Percentiles rank a stretch among this genome's conserved stretches.
Evolutionary conservation across 1,139 yeast genomes (phyloP).

Genomic region (Candida glucosophila): DNA sequence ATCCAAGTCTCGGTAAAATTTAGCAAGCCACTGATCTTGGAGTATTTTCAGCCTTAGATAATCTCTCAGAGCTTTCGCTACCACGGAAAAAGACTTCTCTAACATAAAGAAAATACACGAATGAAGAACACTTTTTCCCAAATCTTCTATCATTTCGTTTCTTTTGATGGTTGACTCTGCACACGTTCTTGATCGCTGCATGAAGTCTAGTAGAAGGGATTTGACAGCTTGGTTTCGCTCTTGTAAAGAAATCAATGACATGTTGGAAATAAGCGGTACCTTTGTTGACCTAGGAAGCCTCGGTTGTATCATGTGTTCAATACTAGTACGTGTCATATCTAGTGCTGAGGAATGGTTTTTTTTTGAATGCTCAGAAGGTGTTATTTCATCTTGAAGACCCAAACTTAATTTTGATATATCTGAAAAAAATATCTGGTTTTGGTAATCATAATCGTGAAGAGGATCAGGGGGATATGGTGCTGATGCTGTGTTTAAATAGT

Average conservation of each 20-base stretch:
- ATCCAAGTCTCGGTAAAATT: slow-evolving; percentile 44
- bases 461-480: neutral
- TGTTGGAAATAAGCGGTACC: slow-evolving; percentile 1
- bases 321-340: slow-evolving; percentile 32
- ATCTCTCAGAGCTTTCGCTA: slow-evolving; percentile 36
- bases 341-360: slow-evolving; percentile 19
- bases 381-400: slow-evolving; percentile 26
- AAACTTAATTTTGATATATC: slow-evolving; percentile 28
- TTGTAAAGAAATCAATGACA: neutral
- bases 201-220: slow-evolving; percentile 24
- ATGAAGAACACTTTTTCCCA: slow-evolving; percentile 50
- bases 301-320: slow-evolving; percentile 32
- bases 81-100: slow-evolving; percentile 37
- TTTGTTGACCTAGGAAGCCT: slow-evolving; percentile 7
- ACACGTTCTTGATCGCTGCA: slow-evolving; percentile 63
- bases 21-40: slow-evolving; percentile 34
- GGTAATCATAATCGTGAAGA: neutral
- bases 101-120: slow-evolving; percentile 53
- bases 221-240: slow-evolving; percentile 7
- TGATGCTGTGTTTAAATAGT: neutral
- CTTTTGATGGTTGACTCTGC: slow-evolving; percentile 37
- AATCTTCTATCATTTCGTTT: slow-evolving; percentile 38
- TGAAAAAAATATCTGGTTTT: slow-evolving; percentile 16
- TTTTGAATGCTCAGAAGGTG: slow-evolving; percentile 27
- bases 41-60: slow-evolving; percentile 48